Evolutionary conservation across 2,329 filamentous ascomycete species (phyloP), one percentile per base, ranked within the genome.

Genomic region (Aspergillus oerlinghausenensis): DNA sequence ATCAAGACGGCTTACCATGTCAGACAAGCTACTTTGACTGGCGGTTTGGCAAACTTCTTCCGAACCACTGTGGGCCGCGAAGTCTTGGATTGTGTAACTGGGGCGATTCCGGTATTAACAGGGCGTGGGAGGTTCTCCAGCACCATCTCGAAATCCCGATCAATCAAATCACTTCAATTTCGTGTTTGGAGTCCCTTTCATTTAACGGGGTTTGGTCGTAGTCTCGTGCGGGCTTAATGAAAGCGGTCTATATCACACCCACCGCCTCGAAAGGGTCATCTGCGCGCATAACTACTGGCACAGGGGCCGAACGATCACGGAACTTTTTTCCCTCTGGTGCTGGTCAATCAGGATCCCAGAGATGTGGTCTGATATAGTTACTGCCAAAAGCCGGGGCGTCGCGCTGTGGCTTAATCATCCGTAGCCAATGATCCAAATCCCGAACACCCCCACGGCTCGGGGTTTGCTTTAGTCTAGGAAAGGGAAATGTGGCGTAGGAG

Each of bases 21-120:
- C 55, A 77, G 63, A 68, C 74, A 77, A 47, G 75, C 75, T 65
- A 77, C 73, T 63, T 77, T 77, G 35, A 77, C 75, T 43, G 75
- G 75, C 23, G 75, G 75, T 68, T 76, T 76, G 51, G 73, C 71
- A 59, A 77, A 77, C 65, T 76, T 77, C 69, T 73, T 76, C 61
- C 73, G 71, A 60, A 69, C 63, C 59, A 70, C 68, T 50, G 66
- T 66, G 62, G 69, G 66, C 54, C 63, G 65, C 32, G 60, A 60
- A 55, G 61, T 55, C 55, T 62, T 63, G 60, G 64, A 60, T 55
- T 67, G 64, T 59, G 63, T 61, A 59, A 61, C 63, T 55, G 61
- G 48, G 49, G 57, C 55, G 49, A 54, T 49, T 54, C 53, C 61
- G 56, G 54, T 52, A 55, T 61, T 55, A 55, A 55, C 50, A 26